Evolutionary conservation across 176 grass and related monocot species (phyloP), one percentile per base, ranked within the genome.

Genomic region (Triticum monococcum): DNA sequence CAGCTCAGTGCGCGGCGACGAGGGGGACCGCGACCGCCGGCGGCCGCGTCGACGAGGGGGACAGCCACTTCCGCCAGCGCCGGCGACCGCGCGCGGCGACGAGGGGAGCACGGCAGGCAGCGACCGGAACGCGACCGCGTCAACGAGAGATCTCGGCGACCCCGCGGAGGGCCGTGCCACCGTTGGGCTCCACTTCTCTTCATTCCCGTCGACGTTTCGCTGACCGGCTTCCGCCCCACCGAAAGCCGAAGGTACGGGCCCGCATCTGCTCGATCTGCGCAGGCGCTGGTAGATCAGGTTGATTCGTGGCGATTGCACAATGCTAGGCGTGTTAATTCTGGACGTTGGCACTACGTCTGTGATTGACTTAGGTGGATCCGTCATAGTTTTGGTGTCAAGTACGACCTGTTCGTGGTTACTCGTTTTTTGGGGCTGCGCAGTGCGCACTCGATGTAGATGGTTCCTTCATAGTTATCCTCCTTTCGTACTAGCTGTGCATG

Each of bases 131-230:
- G 16, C 68, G 73, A 54, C 73, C 45, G 26, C 70, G 24, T 8
- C 72, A 2, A 30, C 25, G 72, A 11, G 72, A 75, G 72, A 75
- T 75, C 72, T 52, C 43, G 71, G 72, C 43, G 72, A 52, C 72
- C 73, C 4, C 16, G 73, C 18, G 14, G 45, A 17, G 16, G 24
- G 43, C 72, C 14, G 72, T 25, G 41, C 24, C 43, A 8, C 7
- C 25, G 50, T 20, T 31, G 73, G 73, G 16, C 2, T 76, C 26
- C 11, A 75, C 72, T 18, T 2, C 9, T 32, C 46, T 54, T 12
- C 73, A 17, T 54, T 12, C 10, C 73, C 14, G 12, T 52, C 24
- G 8, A 76, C 45, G 14, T 5, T 11, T 3, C 4, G 45, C 73
- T 9, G 14, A 32, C 46, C 5, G 45, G 50, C 25, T 31, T 30